Conservation (phyloP, 495 filamentous ascomycete genomes). For the Collariella sp. region DNA sequence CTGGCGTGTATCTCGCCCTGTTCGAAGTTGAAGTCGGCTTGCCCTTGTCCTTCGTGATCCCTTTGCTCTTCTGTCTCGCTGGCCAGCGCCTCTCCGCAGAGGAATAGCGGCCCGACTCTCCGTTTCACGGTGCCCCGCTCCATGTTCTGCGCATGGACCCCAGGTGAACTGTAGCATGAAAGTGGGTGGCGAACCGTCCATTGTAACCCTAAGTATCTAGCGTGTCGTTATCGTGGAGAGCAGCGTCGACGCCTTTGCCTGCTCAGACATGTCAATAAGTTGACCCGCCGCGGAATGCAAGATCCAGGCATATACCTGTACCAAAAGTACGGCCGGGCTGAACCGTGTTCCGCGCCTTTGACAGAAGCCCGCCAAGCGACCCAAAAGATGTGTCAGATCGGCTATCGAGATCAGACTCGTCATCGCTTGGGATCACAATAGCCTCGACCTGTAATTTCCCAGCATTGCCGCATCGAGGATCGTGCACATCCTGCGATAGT, state of each 20-base stretch:
- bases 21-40: too few species aligned
- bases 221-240: slow-evolving; percentile 10
- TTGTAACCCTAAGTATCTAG: slow-evolving; percentile 7
- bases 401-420: slow-evolving; percentile 16
- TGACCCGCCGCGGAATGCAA: slow-evolving; percentile 10
- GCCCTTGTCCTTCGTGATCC: too few species aligned
- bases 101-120: too few species aligned
- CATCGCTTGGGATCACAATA: slow-evolving; percentile 14
- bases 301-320: slow-evolving; percentile 18
- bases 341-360: slow-evolving; percentile 8
- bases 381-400: slow-evolving; percentile 15
- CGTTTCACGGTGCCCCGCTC: too few species aligned
- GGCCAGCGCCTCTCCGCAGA: too few species aligned
- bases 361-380: slow-evolving; percentile 14
- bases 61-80: too few species aligned
- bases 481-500: slow-evolving; percentile 7
- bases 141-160: too few species aligned
- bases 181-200: too few species aligned
- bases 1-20: too few species aligned
- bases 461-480: slow-evolving; percentile 6
- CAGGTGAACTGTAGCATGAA: too few species aligned
- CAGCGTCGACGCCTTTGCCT: slow-evolving; percentile 17
- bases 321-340: slow-evolving; percentile 12
- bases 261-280: slow-evolving; percentile 12
- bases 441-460: slow-evolving; percentile 3